Conservation (phyloP, 2,329 filamentous ascomycete genomes). For the Penicillium sp. region DNA sequence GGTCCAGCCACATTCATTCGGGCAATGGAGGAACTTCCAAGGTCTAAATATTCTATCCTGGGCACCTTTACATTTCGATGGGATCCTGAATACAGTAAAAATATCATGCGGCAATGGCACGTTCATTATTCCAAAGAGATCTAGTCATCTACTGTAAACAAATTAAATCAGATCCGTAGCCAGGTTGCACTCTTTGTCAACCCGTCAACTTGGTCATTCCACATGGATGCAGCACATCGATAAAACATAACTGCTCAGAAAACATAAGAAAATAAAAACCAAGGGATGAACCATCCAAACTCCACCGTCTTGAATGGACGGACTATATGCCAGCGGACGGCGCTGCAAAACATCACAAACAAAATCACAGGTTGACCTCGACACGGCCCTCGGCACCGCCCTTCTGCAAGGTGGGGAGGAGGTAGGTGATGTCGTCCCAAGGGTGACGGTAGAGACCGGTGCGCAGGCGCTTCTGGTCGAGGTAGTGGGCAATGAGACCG, state of each 20-base stretch:
- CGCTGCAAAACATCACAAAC: conserved; percentile 31
- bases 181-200: conserved; percentile 26
- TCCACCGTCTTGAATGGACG: conserved; percentile 35
- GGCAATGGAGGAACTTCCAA: too few relatives aligned
- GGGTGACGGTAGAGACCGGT: conserved; percentile 98
- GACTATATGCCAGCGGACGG: conserved; percentile 34
- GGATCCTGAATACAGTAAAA: background rate
- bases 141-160: conserved; percentile 28
- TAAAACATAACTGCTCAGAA: conserved; percentile 28
- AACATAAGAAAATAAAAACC: conserved; percentile 24
- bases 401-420: conserved; percentile 74
- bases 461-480: conserved; percentile 98
- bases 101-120: conserved; percentile 24
- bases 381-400: conserved; percentile 79
- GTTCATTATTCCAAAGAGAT: conserved; percentile 27
- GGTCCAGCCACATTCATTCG: too few relatives aligned
- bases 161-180: conserved; percentile 28
- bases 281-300: conserved; percentile 37
- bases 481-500: conserved; percentile 98
- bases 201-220: conserved; percentile 32
- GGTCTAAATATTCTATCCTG: background rate
- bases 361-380: conserved; percentile 70
- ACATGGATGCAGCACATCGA: conserved; percentile 32
- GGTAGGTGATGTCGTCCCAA: conserved; percentile 97
- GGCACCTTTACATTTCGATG: too few relatives aligned